Evolutionary conservation across 345 rosid genomes (phyloP).

Genomic region (Citrus inodora): DNA sequence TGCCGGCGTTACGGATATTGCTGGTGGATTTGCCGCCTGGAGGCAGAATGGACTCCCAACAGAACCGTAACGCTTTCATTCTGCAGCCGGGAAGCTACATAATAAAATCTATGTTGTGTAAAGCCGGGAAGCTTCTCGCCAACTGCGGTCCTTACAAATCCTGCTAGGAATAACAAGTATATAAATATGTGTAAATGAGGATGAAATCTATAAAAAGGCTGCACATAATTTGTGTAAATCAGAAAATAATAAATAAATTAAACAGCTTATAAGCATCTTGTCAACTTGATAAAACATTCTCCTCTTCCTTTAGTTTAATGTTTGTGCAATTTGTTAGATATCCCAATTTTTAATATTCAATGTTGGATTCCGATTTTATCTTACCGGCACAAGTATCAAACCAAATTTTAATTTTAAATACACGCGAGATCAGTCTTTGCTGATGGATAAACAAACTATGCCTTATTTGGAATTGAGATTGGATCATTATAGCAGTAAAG

Average conservation of each 20-base stretch:
- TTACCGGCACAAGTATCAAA: no score
- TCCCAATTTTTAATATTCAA: background rate
- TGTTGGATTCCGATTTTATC: background rate
- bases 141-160: background rate
- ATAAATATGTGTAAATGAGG: background rate
- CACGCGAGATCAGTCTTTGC: no score
- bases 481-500: rapidly evolving
- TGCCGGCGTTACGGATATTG: constrained; percentile 55
- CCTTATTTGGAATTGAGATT: no score
- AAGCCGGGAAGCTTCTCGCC: background rate
- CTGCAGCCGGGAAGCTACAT: no score
- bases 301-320: background rate
- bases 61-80: constrained; percentile 29
- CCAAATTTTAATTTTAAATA: no score
- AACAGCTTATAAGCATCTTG: background rate
- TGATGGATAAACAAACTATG: no score
- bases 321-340: background rate
- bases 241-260: background rate
- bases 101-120: background rate
- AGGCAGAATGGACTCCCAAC: constrained; percentile 66
- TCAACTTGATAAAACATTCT: background rate
- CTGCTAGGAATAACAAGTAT: background rate
- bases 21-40: constrained; percentile 83
- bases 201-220: background rate
- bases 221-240: background rate